phyloP scores from a whole-genome alignment of 768 basidiomycete genomes.

The Tylopilus cervinicoccineus region DNA sequence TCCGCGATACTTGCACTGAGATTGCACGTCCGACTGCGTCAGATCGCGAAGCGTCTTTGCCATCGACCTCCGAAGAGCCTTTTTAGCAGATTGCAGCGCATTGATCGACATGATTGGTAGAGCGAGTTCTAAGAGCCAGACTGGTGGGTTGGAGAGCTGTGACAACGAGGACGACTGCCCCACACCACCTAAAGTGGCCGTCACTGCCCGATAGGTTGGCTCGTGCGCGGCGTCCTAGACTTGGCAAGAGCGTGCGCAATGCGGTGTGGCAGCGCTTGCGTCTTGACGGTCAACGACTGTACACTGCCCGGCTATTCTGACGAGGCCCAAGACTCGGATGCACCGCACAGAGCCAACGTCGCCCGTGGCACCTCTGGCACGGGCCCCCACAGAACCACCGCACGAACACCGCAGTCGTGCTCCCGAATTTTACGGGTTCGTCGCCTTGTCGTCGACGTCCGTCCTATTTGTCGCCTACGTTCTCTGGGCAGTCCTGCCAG shows the following conservation, averaged over 20 bases:
- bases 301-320: no score
- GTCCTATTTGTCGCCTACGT: slow-evolving; percentile 67
- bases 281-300: slow-evolving; percentile 1
- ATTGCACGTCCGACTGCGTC: slow-evolving; percentile 41
- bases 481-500: slow-evolving; percentile 79
- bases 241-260: no score
- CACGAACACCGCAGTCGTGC: slow-evolving; percentile 59
- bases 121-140: background rate
- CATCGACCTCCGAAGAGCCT: slow-evolving; percentile 54
- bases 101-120: slow-evolving; percentile 25
- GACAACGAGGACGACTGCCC: background rate
- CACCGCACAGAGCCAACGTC: slow-evolving; percentile 35
- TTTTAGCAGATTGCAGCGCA: slow-evolving; percentile 38
- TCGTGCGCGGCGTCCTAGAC: no score
- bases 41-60: slow-evolving; percentile 42
- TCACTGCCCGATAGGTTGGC: background rate
- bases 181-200: background rate
- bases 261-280: no score
- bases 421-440: slow-evolving; percentile 89
- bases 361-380: slow-evolving; percentile 42
- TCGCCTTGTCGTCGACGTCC: slow-evolving; percentile 76
- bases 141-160: background rate
- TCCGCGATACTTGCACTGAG: slow-evolving; percentile 49
- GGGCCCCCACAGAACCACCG: slow-evolving; percentile 37
- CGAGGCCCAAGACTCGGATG: no score